These are phyloP conservation scores for Ogataea allantospora DNA, from an alignment of 805 yeast species.

Conservation along the genomic window DNA sequence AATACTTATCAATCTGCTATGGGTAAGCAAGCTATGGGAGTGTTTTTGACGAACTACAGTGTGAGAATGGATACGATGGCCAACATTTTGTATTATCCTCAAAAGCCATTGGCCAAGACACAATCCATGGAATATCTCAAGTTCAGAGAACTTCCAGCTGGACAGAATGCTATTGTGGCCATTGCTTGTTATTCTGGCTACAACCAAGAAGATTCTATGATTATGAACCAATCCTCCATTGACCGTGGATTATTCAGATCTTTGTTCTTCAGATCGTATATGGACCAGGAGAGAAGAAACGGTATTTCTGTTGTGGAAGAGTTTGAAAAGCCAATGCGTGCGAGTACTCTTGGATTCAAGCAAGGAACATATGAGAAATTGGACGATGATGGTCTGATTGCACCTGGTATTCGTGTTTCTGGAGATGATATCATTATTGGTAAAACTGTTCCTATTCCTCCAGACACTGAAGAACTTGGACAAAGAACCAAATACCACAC, in stretches of 20 bases:
- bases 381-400: constrained; percentile 96
- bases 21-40: constrained; percentile 99
- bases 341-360: constrained; percentile 91
- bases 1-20: constrained; percentile 98
- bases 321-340: constrained; percentile 94
- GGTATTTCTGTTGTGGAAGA: constrained; percentile 99
- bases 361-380: constrained; percentile 98
- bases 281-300: constrained; percentile 97
- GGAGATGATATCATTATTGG: constrained; percentile 99
- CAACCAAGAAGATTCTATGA: constrained; percentile 99
- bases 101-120: constrained; percentile 96
- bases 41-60: constrained; percentile 87
- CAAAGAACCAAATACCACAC: constrained; percentile 98
- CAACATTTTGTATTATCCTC: constrained; percentile 94
- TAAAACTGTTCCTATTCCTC: constrained; percentile 98
- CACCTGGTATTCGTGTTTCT: constrained; percentile 97
- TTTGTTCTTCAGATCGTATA: constrained; percentile 91
- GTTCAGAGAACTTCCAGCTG: constrained; percentile 97
- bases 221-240: constrained; percentile 97
- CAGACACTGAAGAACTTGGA: constrained; percentile 97
- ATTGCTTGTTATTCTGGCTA: constrained; percentile 98
- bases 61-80: constrained; percentile 99
- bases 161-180: constrained; percentile 98
- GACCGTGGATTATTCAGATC: constrained; percentile 97
- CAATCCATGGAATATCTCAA: constrained; percentile 96